Evolutionary conservation across 257 asterid genomes (phyloP), one percentile per base, ranked within the genome.

Genomic region (Primulina tabacum): DNA sequence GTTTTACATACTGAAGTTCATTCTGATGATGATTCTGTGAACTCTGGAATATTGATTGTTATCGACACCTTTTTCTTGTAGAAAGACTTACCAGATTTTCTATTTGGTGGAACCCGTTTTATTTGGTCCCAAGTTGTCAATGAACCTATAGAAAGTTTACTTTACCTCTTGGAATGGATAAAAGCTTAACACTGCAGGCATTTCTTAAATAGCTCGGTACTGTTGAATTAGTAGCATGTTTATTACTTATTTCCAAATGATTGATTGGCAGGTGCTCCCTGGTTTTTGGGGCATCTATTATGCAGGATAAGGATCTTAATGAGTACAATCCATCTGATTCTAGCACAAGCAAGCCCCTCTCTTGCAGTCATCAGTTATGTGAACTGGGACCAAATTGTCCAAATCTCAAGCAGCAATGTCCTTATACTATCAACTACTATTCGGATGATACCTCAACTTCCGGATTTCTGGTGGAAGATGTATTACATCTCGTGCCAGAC

Each of bases 231-330:
- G 83, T 69, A 72, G 75, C 65, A 66, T 83, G 83, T 88, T 83
- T 85, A 85, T 85, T 86, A 74, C 92, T 90, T 87, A 87, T 86
- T 28, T 79, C 75, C 83, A 75, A 77, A 80, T 80, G 84, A 90
- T 87, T 90, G 96, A 90, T 90, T 88, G 87, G 84, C 94, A 90
- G 94, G 90, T 88, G 92, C 90, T 86, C 92, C 93, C 87, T 86
- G 76, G 76, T 84, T 84, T 86, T 76, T 83, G 92, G 95, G 95
- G 94, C 96, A 87, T 88, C 84, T 84, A 89, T 89, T 82, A 75
- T 87, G 95, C 95, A 92, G 97, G 96, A 79, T 82, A 86, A 73
- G 77, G 92, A 89, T 86, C 87, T 92, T 50, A 86, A 61, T 29
- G 92, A 86, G 78, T 92, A 87, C 78, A 86, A 71, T 71, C 97